Percentiles rank a stretch among this genome's conserved stretches.
phyloP scores from a whole-genome alignment of 371 early-diverging fungal genomes.

The Circinella minor region DNA sequence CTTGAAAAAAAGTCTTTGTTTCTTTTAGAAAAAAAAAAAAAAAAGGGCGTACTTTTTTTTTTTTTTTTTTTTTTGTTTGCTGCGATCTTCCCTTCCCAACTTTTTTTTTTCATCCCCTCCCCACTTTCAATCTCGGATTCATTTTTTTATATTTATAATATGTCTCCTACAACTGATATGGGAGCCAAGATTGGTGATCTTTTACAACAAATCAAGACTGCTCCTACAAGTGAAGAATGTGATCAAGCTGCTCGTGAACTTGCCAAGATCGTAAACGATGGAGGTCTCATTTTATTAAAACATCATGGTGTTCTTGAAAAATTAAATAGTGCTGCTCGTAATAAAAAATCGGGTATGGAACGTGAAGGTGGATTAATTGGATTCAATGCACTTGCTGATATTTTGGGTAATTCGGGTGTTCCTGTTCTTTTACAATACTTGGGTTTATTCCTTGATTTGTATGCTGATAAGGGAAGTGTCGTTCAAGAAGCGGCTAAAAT shows the following conservation, averaged over 20 bases:
- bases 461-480: constrained; percentile 74
- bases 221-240: constrained; percentile 62
- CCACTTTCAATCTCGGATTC: constrained; percentile 4
- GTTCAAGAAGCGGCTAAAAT: constrained; percentile 77
- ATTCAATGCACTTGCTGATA: constrained; percentile 66
- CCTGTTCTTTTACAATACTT: constrained; percentile 67
- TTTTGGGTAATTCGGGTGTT: constrained; percentile 59
- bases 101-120: constrained; percentile 1
- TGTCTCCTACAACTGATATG: constrained; percentile 34
- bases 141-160: constrained; percentile 1
- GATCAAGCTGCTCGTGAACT: constrained; percentile 62
- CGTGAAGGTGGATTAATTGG: constrained; percentile 78
- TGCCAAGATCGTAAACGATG: constrained; percentile 50
- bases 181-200: constrained; percentile 42
- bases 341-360: constrained; percentile 75
- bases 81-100: background rate
- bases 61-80: background rate
- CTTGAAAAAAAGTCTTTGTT: too few relatives aligned
- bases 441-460: constrained; percentile 62
- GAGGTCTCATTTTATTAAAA: constrained; percentile 62
- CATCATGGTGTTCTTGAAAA: constrained; percentile 60
- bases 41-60: too few relatives aligned
- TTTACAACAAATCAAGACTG: constrained; percentile 60
- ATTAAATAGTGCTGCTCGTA: constrained; percentile 58
- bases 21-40: too few relatives aligned